These are phyloP conservation scores for Tarenaya hassleriana DNA, from an alignment of 345 rosid species.

Conservation along the genomic window DNA sequence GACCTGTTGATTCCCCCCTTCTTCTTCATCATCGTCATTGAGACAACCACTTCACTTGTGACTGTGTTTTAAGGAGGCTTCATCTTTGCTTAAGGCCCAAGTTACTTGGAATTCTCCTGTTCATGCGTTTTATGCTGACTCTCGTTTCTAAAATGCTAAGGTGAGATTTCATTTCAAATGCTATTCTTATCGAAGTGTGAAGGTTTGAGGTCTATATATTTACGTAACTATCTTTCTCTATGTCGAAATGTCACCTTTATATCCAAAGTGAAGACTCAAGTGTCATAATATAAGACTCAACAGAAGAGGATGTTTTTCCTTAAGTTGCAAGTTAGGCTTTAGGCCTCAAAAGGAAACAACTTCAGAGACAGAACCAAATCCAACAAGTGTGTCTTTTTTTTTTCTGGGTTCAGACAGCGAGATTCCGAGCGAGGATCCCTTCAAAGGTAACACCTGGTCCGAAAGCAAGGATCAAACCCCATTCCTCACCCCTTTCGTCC, in stretches of 20 bases:
- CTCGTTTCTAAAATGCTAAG: too few species aligned
- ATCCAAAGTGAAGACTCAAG: too few species aligned
- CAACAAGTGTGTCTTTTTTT: neutral
- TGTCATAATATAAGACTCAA: neutral
- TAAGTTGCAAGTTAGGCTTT: slow-evolving; percentile 21
- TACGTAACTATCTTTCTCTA: too few species aligned
- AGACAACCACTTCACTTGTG: too few species aligned
- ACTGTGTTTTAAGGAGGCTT: too few species aligned
- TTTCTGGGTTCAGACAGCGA: slow-evolving; percentile 37
- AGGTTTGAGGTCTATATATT: too few species aligned
- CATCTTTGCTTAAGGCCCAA: neutral
- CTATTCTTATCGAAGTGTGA: too few species aligned
- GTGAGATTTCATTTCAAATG: too few species aligned
- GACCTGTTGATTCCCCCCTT: slow-evolving; percentile 28
- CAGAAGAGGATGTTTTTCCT: slow-evolving; percentile 21
- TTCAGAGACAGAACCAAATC: slow-evolving; percentile 1
- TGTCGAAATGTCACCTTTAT: too few species aligned
- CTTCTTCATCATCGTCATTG: neutral
- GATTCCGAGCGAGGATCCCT: slow-evolving; percentile 88
- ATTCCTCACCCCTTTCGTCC: slow-evolving; percentile 31
- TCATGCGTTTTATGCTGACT: neutral
- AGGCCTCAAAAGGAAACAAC: neutral
- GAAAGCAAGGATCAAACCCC: slow-evolving; percentile 86
- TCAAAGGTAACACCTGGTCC: slow-evolving; percentile 99
- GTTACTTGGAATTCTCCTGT: neutral